Evolutionary conservation across 2,329 filamentous ascomycete species (phyloP).

Genomic region (Penicillium sp.): DNA sequence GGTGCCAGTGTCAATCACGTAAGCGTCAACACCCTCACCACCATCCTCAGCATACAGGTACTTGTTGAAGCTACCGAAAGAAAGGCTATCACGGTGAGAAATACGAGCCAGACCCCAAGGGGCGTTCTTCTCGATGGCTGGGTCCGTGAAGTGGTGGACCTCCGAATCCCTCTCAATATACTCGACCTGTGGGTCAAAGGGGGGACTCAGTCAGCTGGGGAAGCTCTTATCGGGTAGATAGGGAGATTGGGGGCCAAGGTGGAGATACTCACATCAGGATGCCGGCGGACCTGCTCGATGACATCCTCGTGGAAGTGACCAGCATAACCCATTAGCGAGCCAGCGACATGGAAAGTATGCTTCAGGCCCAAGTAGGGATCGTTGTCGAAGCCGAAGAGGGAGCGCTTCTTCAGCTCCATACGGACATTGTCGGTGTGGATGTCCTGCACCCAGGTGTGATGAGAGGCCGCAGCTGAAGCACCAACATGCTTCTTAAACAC

Average conservation of each 20-base stretch:
- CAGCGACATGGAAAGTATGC: conserved; percentile 94
- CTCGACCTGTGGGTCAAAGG: conserved; percentile 70
- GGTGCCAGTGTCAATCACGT: conserved; percentile 97
- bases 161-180: conserved; percentile 94
- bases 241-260: neutral
- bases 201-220: conserved; percentile 18
- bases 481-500: conserved; percentile 98
- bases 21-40: conserved; percentile 97
- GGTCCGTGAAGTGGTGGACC: conserved; percentile 75
- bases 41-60: conserved; percentile 90
- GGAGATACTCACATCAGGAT: conserved; percentile 85
- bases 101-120: conserved; percentile 99
- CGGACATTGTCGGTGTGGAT: conserved; percentile 77
- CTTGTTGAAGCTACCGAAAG: conserved; percentile 96
- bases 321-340: conserved; percentile 84
- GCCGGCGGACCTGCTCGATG: conserved; percentile 90
- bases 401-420: conserved; percentile 90
- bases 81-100: conserved; percentile 86
- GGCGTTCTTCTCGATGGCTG: conserved; percentile 82
- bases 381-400: conserved; percentile 71
- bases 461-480: conserved; percentile 70
- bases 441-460: conserved; percentile 91
- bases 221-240: conserved; percentile 1
- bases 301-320: conserved; percentile 93
- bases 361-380: conserved; percentile 80